phyloP scores from a whole-genome alignment of 495 filamentous ascomycete species.

The Penicillium riverlandense region DNA sequence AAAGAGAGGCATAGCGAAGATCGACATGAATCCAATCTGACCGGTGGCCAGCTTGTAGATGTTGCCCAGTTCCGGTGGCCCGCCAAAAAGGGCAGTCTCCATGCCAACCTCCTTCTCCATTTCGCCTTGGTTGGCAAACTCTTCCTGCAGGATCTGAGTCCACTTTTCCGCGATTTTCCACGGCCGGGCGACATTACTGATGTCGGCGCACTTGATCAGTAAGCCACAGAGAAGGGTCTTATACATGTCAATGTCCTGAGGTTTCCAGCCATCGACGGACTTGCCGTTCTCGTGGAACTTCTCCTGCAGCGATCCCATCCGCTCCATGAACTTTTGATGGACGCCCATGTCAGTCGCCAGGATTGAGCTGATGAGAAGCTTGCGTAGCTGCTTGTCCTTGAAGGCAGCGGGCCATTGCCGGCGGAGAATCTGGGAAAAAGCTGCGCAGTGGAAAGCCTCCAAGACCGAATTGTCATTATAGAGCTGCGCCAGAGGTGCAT shows the following conservation, averaged over 20 bases:
- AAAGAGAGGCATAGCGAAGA: constrained; percentile 89
- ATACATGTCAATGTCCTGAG: constrained; percentile 61
- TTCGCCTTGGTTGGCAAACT: constrained; percentile 84
- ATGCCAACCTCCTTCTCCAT: constrained; percentile 89
- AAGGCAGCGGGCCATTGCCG: constrained; percentile 86
- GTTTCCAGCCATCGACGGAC: constrained; percentile 60
- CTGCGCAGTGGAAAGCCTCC: constrained; percentile 95
- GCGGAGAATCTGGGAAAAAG: constrained; percentile 91
- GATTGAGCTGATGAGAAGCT: constrained; percentile 90
- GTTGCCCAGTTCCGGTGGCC: constrained; percentile 76
- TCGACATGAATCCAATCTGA: constrained; percentile 92
- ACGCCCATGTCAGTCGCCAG: constrained; percentile 95
- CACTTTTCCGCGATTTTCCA: constrained; percentile 76
- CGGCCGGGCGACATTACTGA: constrained; percentile 90
- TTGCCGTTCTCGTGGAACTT: constrained; percentile 58
- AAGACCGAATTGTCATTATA: constrained; percentile 97
- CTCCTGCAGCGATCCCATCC: constrained; percentile 66
- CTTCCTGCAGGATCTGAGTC: constrained; percentile 86
- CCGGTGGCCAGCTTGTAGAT: constrained; percentile 73
- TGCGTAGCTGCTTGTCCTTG: constrained; percentile 65
- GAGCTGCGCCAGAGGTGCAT: constrained; percentile 90
- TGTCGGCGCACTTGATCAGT: constrained; percentile 96
- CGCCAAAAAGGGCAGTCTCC: constrained; percentile 73
- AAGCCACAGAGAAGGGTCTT: constrained; percentile 76
- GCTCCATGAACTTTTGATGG: constrained; percentile 93